These are phyloP conservation scores for Cutaneotrichosporon spelunceum DNA, from an alignment of 1,284 basidiomycete species.

Conservation along the genomic window DNA sequence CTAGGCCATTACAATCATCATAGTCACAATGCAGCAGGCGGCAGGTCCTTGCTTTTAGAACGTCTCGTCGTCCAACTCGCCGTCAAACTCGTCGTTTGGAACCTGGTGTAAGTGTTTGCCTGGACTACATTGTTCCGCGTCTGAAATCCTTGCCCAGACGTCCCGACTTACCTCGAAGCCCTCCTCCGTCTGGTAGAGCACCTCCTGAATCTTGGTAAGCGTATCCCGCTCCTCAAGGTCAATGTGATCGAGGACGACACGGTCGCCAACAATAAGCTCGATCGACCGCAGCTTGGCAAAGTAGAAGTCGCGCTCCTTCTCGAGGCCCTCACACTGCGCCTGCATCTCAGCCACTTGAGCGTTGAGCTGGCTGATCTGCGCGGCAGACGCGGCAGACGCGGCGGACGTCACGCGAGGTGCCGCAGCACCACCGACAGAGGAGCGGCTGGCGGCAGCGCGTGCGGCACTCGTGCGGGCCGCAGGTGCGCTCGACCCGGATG, in stretches of 20 bases:
- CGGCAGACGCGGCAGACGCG: conserved; percentile 28
- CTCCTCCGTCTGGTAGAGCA: conserved; percentile 91
- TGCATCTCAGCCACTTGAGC: conserved; percentile 79
- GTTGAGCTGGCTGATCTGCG: conserved; percentile 29
- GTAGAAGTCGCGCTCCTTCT: conserved; percentile 97
- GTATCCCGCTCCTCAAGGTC: conserved; percentile 65
- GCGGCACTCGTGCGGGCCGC: conserved; percentile 13
- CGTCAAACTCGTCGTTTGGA: conserved; percentile 33
- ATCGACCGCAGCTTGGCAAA: conserved; percentile 97
- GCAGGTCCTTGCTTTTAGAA: conserved; percentile 13
- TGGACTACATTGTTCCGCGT: not conserved
- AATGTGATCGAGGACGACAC: conserved; percentile 61
- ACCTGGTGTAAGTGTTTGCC: conserved; percentile 58
- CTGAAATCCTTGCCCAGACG: not conserved
- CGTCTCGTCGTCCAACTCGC: conserved; percentile 24
- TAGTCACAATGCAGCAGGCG: not conserved
- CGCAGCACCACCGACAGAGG: conserved; percentile 15
- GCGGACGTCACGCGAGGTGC: conserved; percentile 23
- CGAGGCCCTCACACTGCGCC: conserved; percentile 75
- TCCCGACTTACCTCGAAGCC: conserved; percentile 65
- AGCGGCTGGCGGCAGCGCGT: conserved; percentile 21
- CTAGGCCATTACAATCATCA: conserved; percentile 8
- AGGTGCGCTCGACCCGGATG: conserved; percentile 19
- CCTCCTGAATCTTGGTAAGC: conserved; percentile 82
- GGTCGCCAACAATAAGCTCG: conserved; percentile 82